phyloP scores from a whole-genome alignment of 106 monocot genomes.

The Acanthochlamys bracteata region DNA sequence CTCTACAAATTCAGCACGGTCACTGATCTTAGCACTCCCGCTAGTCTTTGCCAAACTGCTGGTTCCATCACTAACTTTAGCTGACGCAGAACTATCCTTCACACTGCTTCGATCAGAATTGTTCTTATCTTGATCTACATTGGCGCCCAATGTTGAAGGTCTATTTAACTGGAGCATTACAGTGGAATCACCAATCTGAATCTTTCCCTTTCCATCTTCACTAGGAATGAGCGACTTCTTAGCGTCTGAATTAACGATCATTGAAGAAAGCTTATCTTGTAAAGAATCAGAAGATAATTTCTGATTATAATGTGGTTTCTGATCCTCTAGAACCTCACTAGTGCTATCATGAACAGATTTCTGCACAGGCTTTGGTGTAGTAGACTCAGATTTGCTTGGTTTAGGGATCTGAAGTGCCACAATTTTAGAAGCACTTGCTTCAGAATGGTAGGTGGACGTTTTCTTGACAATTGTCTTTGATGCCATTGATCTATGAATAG shows the following conservation, averaged over 20 bases:
- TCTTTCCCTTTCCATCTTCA: neutral
- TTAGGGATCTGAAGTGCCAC: conserved; percentile 8
- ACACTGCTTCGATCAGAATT: neutral
- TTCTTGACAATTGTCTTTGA: conserved; percentile 4
- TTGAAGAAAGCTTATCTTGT: neutral
- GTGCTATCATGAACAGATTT: neutral
- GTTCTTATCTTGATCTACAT: conserved; percentile 8
- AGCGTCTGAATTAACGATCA: neutral
- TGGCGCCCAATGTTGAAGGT: neutral
- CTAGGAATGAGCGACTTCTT: neutral
- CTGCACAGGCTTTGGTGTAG: neutral
- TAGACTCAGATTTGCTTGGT: conserved; percentile 5
- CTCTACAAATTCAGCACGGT: conserved; percentile 13
- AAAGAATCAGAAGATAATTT: conserved; percentile 1
- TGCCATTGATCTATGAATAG: neutral
- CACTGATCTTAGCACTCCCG: conserved; percentile 9
- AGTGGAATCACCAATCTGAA: neutral
- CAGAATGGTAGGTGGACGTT: neutral
- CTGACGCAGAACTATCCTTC: conserved; percentile 10
- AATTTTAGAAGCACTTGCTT: neutral
- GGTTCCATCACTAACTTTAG: conserved; percentile 12
- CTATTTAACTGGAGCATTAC: neutral
- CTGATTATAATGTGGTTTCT: neutral
- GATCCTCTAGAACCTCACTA: neutral
- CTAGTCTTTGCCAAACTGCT: conserved; percentile 6